Evolutionary conservation across 2,329 filamentous ascomycete species (phyloP).

Genomic region (Plenodomus lindquistii): DNA sequence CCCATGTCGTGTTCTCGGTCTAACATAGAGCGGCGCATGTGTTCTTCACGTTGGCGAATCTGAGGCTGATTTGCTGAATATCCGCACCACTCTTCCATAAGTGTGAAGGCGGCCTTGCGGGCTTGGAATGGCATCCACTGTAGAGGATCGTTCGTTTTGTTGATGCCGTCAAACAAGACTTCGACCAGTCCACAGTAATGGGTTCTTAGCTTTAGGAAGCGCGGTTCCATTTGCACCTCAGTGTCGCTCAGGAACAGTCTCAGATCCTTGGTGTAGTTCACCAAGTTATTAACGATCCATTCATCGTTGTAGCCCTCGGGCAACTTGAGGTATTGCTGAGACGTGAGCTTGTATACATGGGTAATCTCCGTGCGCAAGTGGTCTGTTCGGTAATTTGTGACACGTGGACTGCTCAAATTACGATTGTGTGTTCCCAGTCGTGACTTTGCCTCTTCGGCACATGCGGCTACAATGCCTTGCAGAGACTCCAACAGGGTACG

Average conservation of each 20-base stretch:
- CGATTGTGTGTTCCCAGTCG: conserved; percentile 78
- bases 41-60: conserved; percentile 80
- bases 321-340: conserved; percentile 82
- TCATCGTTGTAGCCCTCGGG: conserved; percentile 81
- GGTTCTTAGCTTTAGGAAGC: conserved; percentile 86
- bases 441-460: conserved; percentile 84
- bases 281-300: conserved; percentile 86
- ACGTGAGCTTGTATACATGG: conserved; percentile 92
- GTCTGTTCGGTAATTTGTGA: conserved; percentile 82
- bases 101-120: conserved; percentile 87
- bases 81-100: conserved; percentile 99
- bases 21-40: conserved; percentile 82
- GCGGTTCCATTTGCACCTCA: conserved; percentile 92
- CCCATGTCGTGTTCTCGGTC: conserved; percentile 73
- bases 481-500: conserved; percentile 87
- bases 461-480: conserved; percentile 81
- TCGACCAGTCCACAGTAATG: conserved; percentile 96
- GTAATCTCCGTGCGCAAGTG: conserved; percentile 90
- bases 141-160: conserved; percentile 79
- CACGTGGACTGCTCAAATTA: conserved; percentile 74
- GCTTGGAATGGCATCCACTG: conserved; percentile 98
- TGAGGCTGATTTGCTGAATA: conserved; percentile 90
- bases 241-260: conserved; percentile 94
- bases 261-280: conserved; percentile 87
- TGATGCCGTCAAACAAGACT: conserved; percentile 88